Conservation (phyloP, 2,329 filamentous ascomycete genomes). For the Aspergillus novofumigatus region DNA sequence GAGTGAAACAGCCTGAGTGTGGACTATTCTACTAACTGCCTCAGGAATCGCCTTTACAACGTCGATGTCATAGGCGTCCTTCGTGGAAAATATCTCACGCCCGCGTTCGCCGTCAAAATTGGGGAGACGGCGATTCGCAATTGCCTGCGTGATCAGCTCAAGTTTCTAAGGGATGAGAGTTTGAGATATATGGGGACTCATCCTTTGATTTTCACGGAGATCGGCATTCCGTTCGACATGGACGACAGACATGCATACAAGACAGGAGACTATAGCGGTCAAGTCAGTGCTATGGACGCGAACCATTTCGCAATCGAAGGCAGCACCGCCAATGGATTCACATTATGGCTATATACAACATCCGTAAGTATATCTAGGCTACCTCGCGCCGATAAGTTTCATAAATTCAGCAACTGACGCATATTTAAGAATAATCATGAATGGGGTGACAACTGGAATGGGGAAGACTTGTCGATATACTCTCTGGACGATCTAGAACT, state of each 20-base stretch:
- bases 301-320: slow-evolving; percentile 93
- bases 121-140: slow-evolving; percentile 93
- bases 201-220: slow-evolving; percentile 87
- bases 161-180: slow-evolving; percentile 78
- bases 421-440: slow-evolving; percentile 71
- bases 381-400: neutral
- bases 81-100: slow-evolving; percentile 80
- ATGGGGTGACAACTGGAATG: slow-evolving; percentile 94
- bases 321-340: slow-evolving; percentile 76
- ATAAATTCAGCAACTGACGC: neutral
- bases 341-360: slow-evolving; percentile 80
- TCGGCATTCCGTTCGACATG: slow-evolving; percentile 98
- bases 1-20: slow-evolving; percentile 13
- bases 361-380: slow-evolving; percentile 46
- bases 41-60: slow-evolving; percentile 85
- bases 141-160: slow-evolving; percentile 83
- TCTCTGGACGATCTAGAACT: slow-evolving; percentile 73
- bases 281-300: slow-evolving; percentile 88
- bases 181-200: slow-evolving; percentile 83
- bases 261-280: slow-evolving; percentile 90
- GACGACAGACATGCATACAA: slow-evolving; percentile 93
- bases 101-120: slow-evolving; percentile 86
- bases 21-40: slow-evolving; percentile 12
- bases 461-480: slow-evolving; percentile 89
- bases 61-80: slow-evolving; percentile 91